Conservation (phyloP, 202 grass and related monocot species). For the Schoenoplectus triqueter region DNA sequence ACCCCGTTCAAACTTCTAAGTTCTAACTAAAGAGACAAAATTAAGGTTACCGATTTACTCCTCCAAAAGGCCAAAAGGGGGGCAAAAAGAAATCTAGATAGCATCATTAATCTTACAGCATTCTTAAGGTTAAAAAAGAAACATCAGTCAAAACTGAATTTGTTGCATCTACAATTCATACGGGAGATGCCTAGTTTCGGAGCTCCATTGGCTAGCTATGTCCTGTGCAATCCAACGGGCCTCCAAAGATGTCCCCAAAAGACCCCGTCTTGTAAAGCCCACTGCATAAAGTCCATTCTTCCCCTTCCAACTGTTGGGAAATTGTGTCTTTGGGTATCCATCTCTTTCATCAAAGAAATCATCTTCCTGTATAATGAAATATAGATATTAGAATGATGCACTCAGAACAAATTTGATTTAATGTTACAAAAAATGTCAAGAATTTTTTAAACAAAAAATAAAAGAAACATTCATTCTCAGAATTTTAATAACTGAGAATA, state of each 20-base stretch:
- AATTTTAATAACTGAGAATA: neutral
- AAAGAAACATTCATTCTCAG: neutral
- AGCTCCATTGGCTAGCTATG: conserved; percentile 35
- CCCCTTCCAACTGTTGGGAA: conserved; percentile 53
- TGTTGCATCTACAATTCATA: conserved; percentile 32
- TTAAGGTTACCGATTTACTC: neutral
- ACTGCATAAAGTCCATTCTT: conserved; percentile 51
- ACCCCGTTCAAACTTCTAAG: neutral
- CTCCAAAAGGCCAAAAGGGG: neutral
- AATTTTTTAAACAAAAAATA: no score
- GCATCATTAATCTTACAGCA: neutral
- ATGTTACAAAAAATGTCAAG: no score
- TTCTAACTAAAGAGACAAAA: conserved; percentile 27
- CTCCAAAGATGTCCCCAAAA: conserved; percentile 54
- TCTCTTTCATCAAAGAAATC: conserved; percentile 51
- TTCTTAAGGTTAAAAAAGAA: neutral
- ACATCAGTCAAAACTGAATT: neutral
- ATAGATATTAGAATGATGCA: neutral
- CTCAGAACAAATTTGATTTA: neutral
- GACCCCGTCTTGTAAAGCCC: conserved; percentile 49
- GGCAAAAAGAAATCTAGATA: neutral
- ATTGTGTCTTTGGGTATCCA: conserved; percentile 46
- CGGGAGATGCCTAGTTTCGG: conserved; percentile 33
- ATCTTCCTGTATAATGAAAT: conserved; percentile 33
- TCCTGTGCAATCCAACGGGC: conserved; percentile 51